Conservation (phyloP, 352 stramenopile genomes). For the Phytophthora lateralis region DNA sequence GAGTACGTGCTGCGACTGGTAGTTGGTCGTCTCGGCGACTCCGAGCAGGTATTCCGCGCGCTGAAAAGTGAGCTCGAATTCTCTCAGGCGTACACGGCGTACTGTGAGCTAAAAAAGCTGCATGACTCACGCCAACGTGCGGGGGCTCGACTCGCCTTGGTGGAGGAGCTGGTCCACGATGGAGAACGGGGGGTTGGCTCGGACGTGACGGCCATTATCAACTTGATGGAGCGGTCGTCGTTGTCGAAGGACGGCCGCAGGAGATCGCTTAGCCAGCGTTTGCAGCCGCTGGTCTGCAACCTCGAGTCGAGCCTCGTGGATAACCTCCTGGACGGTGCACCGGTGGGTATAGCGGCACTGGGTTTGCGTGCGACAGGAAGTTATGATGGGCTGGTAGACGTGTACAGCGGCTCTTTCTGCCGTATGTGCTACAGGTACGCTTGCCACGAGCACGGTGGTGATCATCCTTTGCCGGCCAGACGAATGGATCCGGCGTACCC, state of each 20-base stretch:
- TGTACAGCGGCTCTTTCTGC: constrained; percentile 89
- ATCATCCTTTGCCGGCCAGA: constrained; percentile 61
- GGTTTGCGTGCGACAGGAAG: constrained; percentile 54
- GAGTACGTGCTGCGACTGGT: constrained; percentile 51
- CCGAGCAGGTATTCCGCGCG: constrained; percentile 41
- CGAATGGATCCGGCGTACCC: constrained; percentile 66
- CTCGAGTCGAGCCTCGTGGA: constrained; percentile 64
- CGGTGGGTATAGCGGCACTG: constrained; percentile 24
- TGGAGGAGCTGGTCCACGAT: constrained; percentile 18
- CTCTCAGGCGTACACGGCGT: constrained; percentile 43
- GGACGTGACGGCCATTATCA: constrained; percentile 22
- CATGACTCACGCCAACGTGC: constrained; percentile 23
- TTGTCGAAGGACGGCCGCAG: constrained; percentile 19
- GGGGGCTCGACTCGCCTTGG: constrained; percentile 9
- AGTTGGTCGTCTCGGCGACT: constrained; percentile 34
- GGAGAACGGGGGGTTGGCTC: constrained; percentile 1
- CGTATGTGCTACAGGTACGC: constrained; percentile 92
- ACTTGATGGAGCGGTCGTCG: constrained; percentile 22
- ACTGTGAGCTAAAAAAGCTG: constrained; percentile 43
- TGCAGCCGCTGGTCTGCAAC: constrained; percentile 49
- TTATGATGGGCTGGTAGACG: constrained; percentile 80
- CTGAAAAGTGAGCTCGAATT: constrained; percentile 43
- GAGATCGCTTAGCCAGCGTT: constrained; percentile 26
- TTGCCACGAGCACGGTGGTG: constrained; percentile 88
- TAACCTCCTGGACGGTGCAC: constrained; percentile 18